A percentile compares a stretch with the other conserved stretches of the same genome.
Conservation (phyloP, 257 asterid species). For the Solanum clarkiae region DNA sequence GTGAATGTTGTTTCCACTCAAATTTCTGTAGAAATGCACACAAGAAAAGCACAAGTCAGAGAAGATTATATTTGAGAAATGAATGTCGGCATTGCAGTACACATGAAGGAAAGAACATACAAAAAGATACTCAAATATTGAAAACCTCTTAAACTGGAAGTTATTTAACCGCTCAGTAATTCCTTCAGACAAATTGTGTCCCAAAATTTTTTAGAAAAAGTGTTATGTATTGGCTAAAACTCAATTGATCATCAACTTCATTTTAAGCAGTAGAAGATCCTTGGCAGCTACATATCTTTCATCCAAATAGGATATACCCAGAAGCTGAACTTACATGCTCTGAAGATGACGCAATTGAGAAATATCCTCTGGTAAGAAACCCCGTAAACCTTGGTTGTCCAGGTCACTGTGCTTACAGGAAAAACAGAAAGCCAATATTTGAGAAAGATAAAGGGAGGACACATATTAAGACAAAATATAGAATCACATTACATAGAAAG, state of each 20-base stretch:
- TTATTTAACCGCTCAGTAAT: not conserved
- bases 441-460: not conserved
- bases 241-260: not conserved
- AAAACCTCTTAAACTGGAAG: not conserved
- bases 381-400: slow-evolving; percentile 89
- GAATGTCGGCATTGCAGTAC: not conserved
- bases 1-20: slow-evolving; percentile 79
- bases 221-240: not conserved
- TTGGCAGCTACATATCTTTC: not conserved
- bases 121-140: not conserved
- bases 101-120: not conserved
- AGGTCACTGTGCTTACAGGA: slow-evolving; percentile 53
- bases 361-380: slow-evolving; percentile 62
- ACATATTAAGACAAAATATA: not conserved
- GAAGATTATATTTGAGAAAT: not conserved
- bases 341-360: slow-evolving; percentile 78
- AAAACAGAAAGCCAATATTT: not conserved
- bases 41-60: not conserved
- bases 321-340: slow-evolving; percentile 60
- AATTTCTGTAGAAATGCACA: slow-evolving; percentile 41
- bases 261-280: not conserved
- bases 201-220: not conserved
- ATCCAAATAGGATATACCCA: not conserved
- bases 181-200: not conserved
- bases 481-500: not conserved